phyloP scores from a whole-genome alignment of 2,329 filamentous ascomycete genomes.

The Cladophialophora exuberans region DNA sequence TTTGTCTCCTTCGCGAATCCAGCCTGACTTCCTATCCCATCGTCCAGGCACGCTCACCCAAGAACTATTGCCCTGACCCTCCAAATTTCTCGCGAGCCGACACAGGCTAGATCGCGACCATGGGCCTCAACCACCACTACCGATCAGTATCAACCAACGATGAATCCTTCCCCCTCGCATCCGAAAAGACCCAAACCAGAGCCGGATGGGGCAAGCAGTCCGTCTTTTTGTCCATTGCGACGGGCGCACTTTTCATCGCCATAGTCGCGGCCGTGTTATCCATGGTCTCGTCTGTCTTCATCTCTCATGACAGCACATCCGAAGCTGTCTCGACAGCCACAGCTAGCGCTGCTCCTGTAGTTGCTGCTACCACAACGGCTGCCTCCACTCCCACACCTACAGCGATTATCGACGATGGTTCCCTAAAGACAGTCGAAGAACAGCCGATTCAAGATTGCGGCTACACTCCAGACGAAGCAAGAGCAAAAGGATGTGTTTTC shows the following conservation, averaged over 20 bases:
- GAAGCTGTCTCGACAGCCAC: slow-evolving; percentile 10
- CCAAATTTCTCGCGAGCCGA: neutral
- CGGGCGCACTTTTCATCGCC: slow-evolving; percentile 26
- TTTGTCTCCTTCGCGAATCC: neutral
- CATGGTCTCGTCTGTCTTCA: slow-evolving; percentile 25
- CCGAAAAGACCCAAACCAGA: slow-evolving; percentile 15
- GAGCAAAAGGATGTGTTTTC: slow-evolving; percentile 31
- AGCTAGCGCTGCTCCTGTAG: slow-evolving; percentile 11
- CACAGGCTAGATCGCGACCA: slow-evolving; percentile 12
- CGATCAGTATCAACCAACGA: slow-evolving; percentile 28
- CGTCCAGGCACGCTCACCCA: neutral
- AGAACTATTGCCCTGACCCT: neutral
- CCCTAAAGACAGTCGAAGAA: slow-evolving; percentile 12
- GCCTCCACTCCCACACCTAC: slow-evolving; percentile 5
- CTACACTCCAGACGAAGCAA: slow-evolving; percentile 26
- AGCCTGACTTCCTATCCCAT: neutral
- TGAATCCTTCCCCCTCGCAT: slow-evolving; percentile 22
- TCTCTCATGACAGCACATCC: slow-evolving; percentile 14
- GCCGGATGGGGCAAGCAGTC: slow-evolving; percentile 31
- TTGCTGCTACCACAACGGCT: slow-evolving; percentile 10
- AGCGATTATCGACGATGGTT: slow-evolving; percentile 14
- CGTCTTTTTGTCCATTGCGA: slow-evolving; percentile 25
- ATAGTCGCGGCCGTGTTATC: slow-evolving; percentile 26
- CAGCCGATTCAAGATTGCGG: slow-evolving; percentile 28
- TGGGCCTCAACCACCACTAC: slow-evolving; percentile 27